Evolutionary conservation across 768 basidiomycete genomes (phyloP).

Genomic region (Russula olivacea): DNA sequence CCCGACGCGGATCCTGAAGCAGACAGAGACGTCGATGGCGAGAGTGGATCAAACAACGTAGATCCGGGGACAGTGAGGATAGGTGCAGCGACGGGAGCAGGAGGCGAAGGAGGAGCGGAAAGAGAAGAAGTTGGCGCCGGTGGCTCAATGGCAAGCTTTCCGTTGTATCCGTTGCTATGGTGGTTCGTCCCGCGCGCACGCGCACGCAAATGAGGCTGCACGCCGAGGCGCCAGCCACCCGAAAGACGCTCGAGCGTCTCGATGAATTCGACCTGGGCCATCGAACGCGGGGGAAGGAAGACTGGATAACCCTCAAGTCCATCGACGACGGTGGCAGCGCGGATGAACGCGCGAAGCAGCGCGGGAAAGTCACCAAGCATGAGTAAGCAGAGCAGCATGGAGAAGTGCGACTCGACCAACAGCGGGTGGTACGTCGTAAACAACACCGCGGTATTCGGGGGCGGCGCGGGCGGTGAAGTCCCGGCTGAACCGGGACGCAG

Average conservation of each 20-base stretch:
- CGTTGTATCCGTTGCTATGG: constrained; percentile 14
- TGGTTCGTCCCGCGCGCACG: constrained; percentile 25
- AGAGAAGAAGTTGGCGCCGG: constrained; percentile 28
- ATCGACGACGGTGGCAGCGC: constrained; percentile 64
- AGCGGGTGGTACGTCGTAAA: constrained; percentile 90
- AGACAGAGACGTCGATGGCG: constrained; percentile 27
- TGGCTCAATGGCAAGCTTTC: constrained; percentile 34
- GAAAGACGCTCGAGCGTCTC: constrained; percentile 81
- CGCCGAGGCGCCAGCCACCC: constrained; percentile 34
- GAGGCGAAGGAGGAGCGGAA: constrained; percentile 22
- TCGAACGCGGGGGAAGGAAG: constrained; percentile 79
- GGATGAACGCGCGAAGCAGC: constrained; percentile 59
- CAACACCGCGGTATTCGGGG: constrained; percentile 48
- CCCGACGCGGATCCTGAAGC: constrained; percentile 6
- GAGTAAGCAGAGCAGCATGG: constrained; percentile 64
- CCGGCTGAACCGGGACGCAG: constrained; percentile 55
- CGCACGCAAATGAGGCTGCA: constrained; percentile 47
- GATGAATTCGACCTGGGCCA: constrained; percentile 86
- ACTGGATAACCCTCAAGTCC: constrained; percentile 85
- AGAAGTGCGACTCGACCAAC: constrained; percentile 82
- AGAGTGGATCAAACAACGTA: constrained; percentile 26
- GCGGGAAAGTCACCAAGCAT: constrained; percentile 70
- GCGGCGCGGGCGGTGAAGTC: constrained; percentile 28
- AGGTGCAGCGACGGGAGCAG: constrained; percentile 8
- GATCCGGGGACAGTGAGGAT: not conserved